Percentiles rank a stretch among this genome's conserved stretches.
Conservation (phyloP, 2,329 filamentous ascomycete species). For the Fusarium citri region DNA sequence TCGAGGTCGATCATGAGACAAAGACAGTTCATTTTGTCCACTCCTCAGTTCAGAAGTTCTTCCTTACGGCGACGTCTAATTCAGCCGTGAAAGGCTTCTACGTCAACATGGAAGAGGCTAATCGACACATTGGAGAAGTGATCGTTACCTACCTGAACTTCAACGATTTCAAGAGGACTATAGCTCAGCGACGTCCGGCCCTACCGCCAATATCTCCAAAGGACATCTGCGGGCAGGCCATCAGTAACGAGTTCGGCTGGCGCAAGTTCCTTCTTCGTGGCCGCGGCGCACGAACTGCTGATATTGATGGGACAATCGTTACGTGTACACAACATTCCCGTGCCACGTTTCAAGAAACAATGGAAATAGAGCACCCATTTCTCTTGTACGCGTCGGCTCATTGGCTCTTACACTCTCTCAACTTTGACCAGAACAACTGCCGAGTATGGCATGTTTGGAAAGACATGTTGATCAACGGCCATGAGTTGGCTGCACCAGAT, state of each 20-base stretch:
- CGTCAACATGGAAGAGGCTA: accelerated
- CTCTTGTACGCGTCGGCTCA: not conserved
- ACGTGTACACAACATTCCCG: accelerated
- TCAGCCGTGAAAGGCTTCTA: accelerated
- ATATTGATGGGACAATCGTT: not conserved
- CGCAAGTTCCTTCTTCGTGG: accelerated
- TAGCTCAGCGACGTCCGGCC: accelerated
- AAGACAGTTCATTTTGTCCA: not conserved
- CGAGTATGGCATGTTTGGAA: not conserved
- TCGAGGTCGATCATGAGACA: not conserved
- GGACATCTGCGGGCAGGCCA: accelerated
- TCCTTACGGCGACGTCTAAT: accelerated
- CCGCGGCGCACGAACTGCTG: not conserved
- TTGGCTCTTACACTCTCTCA: not conserved
- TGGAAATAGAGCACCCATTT: not conserved
- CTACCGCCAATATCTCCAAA: not conserved
- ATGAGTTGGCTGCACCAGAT: not conserved
- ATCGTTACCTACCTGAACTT: not conserved
- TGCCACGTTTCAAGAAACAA: accelerated
- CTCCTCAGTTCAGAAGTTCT: not conserved
- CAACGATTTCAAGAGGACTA: not conserved
- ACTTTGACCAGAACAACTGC: accelerated
- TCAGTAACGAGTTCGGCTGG: not conserved
- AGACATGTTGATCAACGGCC: accelerated
- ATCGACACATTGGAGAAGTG: not conserved